Base-by-base conservation (phyloP, 2,329 filamentous ascomycete genomes). In the Fusarium fujikuroi region DNA sequence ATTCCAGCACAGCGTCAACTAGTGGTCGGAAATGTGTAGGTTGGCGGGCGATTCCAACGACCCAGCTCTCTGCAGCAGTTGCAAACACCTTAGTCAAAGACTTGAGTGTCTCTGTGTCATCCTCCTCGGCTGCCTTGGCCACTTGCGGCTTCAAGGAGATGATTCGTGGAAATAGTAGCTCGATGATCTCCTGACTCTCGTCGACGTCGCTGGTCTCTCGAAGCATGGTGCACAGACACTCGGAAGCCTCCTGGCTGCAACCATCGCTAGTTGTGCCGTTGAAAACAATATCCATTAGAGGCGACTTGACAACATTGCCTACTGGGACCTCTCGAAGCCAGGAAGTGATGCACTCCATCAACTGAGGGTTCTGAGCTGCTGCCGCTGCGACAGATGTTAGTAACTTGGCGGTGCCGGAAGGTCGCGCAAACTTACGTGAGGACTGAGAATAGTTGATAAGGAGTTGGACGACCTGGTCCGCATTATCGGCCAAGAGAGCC, bases 321-420 rank as follows among this genome's bases (percentile, higher is more conserved):
- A 97, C 89, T 1, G 95, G 94, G 11, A 99, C 94, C 83, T 99
- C 96, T 76, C 95, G 91, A 75, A 98, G 89, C 96, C 96, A 99
- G 7, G 96, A 98, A 37, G 95, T 97, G 76, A 98, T 95, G 81
- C 96, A 98, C 78, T 98, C 94, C 81, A 98, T 91, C 53, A 99
- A 88, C 78, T 95, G 93, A 5, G 95, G 95, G 79, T 98, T 97
- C 71, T 92, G 92, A 14, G 94, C 89, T 30, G 95, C 95, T 53
- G 90, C 85, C 57, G 88, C 94, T 95, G 78, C 18, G 50, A 42
- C 62, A 16, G 23, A 16, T 42, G 60, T 79, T 68, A 81, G 78
- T 61, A 44, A 56, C 19, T 36, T 47, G 30, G 18, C 56, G 10
- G 18, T 15, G 9, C 16, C 5, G 15, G 21, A 25, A 60, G 15